A percentile compares a stretch with the other conserved stretches of the same genome.
Evolutionary conservation across 2,329 filamentous ascomycete species (phyloP).

Genomic region (Escovopsis sp.): DNA sequence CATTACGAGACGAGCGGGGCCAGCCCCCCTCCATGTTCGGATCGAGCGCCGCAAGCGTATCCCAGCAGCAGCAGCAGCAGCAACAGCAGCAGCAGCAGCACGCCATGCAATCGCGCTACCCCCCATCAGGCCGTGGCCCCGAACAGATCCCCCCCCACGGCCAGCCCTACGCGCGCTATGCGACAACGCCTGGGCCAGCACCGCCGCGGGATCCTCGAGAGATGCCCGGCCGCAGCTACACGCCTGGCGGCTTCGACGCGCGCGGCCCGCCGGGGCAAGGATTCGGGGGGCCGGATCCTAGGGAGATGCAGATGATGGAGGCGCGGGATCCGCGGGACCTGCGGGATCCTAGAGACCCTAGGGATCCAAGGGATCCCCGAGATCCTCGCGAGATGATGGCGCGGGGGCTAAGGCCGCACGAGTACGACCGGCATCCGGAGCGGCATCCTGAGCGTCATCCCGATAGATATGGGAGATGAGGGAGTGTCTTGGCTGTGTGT

Average conservation of each 20-base stretch:
- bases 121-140: constrained; percentile 24
- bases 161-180: constrained; percentile 29
- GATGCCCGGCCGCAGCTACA: constrained; percentile 29
- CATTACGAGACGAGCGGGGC: constrained; percentile 24
- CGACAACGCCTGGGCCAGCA: constrained; percentile 25
- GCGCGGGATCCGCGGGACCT: constrained; percentile 13
- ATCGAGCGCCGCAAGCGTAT: constrained; percentile 10
- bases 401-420: constrained; percentile 28
- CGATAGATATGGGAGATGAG: constrained; percentile 30
- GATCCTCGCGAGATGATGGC: constrained; percentile 27
- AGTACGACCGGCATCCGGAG: constrained; percentile 24
- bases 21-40: constrained; percentile 20
- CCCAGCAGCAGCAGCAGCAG: constrained; percentile 12
- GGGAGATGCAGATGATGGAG: constrained; percentile 22
- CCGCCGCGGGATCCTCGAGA: constrained; percentile 27
- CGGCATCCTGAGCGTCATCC: constrained; percentile 20
- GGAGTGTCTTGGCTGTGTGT: neutral
- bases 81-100: constrained; percentile 11
- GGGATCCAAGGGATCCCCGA: constrained; percentile 18
- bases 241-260: constrained; percentile 27
- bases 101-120: constrained; percentile 22
- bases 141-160: constrained; percentile 24
- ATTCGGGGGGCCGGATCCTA: constrained; percentile 17
- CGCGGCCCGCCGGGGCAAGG: constrained; percentile 20
- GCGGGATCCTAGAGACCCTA: constrained; percentile 15